Conservation (phyloP, 192 early-diverging fungal genomes). For the Haplosporangium gracile region DNA sequence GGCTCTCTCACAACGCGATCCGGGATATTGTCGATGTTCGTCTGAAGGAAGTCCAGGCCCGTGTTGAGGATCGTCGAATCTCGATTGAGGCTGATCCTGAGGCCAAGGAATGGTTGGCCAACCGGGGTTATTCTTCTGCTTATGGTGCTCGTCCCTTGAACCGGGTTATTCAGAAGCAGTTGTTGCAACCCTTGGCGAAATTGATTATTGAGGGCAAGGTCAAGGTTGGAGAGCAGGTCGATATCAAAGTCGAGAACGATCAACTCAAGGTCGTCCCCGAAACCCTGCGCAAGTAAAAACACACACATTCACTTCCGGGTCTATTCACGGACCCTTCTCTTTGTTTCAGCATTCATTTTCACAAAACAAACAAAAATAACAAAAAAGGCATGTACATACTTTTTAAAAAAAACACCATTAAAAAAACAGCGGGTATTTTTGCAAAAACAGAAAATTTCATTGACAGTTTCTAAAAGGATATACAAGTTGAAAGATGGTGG, state of each 20-base stretch:
- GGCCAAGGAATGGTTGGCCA: conserved; percentile 83
- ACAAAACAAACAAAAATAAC: not conserved
- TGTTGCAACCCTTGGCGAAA: conserved; percentile 67
- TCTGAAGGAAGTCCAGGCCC: conserved; percentile 72
- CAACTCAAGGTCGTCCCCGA: conserved; percentile 40
- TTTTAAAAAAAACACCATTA: not conserved
- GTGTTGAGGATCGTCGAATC: conserved; percentile 85
- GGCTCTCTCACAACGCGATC: conserved; percentile 74
- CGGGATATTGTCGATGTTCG: conserved; percentile 83
- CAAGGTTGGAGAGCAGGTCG: conserved; percentile 60
- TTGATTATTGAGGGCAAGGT: conserved; percentile 66
- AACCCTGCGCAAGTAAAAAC: not conserved
- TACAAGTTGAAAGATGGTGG: conserved; percentile 3
- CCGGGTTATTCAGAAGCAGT: conserved; percentile 85
- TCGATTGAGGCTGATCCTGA: conserved; percentile 73
- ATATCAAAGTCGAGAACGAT: conserved; percentile 51
- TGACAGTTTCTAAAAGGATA: conserved; percentile 1
- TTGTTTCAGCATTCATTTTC: not conserved
- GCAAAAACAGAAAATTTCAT: not conserved
- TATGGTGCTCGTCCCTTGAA: conserved; percentile 96
- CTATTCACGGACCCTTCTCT: not conserved
- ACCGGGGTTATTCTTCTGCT: conserved; percentile 88
- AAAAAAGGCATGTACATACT: not conserved
- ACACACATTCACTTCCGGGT: no score
- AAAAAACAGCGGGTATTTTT: not conserved